phyloP scores from a whole-genome alignment of 805 yeast genomes.

The Metschnikowia colocasiae region DNA sequence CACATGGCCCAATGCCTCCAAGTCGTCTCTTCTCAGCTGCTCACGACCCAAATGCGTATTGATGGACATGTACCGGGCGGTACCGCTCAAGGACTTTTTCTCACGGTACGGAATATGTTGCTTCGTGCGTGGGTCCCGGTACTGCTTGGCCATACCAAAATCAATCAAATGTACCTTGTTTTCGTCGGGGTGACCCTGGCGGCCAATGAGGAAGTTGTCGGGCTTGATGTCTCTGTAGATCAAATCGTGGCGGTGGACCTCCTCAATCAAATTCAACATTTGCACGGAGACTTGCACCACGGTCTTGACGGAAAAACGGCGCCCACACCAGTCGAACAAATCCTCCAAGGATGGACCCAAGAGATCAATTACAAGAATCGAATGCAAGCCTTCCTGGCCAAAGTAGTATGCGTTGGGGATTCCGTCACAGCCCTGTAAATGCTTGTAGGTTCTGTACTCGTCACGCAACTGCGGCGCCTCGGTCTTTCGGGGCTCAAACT shows the following conservation, averaged over 20 bases:
- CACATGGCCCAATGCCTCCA: slow-evolving; percentile 92
- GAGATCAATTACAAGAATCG: slow-evolving; percentile 70
- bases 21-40: slow-evolving; percentile 93
- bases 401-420: slow-evolving; percentile 82
- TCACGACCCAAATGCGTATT: slow-evolving; percentile 97
- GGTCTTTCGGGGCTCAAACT: slow-evolving; percentile 74
- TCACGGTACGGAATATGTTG: slow-evolving; percentile 89
- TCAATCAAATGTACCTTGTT: slow-evolving; percentile 72
- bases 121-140: slow-evolving; percentile 73
- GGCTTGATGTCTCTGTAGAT: slow-evolving; percentile 83
- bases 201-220: slow-evolving; percentile 73
- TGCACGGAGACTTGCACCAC: slow-evolving; percentile 73
- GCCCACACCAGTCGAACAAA: slow-evolving; percentile 83
- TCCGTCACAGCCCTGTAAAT: slow-evolving; percentile 63
- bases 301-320: slow-evolving; percentile 67
- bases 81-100: slow-evolving; percentile 93
- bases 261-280: slow-evolving; percentile 69
- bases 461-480: slow-evolving; percentile 84
- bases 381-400: slow-evolving; percentile 82
- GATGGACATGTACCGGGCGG: slow-evolving; percentile 93
- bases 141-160: slow-evolving; percentile 86
- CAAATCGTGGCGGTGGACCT: slow-evolving; percentile 71
- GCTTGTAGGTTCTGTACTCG: slow-evolving; percentile 75
- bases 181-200: slow-evolving; percentile 55
- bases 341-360: slow-evolving; percentile 81